phyloP scores from a whole-genome alignment of 345 rosid genomes.

The Rhodomyrtus tomentosa region DNA sequence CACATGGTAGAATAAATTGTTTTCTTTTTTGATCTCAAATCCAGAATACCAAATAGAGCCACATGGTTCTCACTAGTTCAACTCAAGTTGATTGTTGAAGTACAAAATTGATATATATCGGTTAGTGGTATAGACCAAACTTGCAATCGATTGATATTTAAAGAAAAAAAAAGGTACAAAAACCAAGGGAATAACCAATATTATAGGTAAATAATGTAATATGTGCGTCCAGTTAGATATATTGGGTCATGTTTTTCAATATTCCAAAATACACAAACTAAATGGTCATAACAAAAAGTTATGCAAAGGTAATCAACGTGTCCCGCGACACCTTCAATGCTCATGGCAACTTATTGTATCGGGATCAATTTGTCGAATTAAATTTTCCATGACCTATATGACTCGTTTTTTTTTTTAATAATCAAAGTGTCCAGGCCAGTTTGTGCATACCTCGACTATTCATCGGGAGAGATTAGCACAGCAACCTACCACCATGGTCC shows the following conservation, averaged over 20 bases:
- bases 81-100: background rate
- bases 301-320: background rate
- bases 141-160: background rate
- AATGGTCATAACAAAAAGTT: background rate
- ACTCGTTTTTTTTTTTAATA: too few relatives aligned
- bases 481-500: too few relatives aligned
- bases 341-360: background rate
- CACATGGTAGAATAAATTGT: too few relatives aligned
- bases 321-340: background rate
- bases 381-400: too few relatives aligned
- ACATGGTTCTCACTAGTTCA: too few relatives aligned
- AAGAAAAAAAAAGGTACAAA: background rate
- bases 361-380: background rate
- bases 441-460: too few relatives aligned
- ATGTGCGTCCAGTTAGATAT: accelerated
- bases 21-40: too few relatives aligned
- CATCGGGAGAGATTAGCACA: too few relatives aligned
- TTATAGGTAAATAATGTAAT: background rate
- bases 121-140: background rate
- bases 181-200: background rate
- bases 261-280: background rate
- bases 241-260: background rate
- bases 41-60: too few relatives aligned
- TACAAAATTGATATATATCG: background rate
- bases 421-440: too few relatives aligned